Percentiles rank a stretch among this genome's conserved stretches.
Evolutionary conservation across 352 stramenopile species (phyloP).

Genomic region (Aphanomyces euteiches): DNA sequence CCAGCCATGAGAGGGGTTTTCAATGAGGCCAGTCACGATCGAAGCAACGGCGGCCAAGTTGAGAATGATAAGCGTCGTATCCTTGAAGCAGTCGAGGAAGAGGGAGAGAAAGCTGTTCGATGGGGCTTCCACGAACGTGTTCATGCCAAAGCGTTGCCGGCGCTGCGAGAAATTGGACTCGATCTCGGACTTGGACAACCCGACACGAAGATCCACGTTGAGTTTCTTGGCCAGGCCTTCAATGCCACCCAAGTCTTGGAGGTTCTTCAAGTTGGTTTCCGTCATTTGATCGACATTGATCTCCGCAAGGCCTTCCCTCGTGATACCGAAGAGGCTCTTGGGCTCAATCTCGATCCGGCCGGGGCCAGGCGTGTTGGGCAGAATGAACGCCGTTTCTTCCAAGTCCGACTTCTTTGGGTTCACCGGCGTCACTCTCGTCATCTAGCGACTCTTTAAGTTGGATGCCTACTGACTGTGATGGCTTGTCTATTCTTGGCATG

Average conservation of each 20-base stretch:
- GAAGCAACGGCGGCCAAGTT: conserved; percentile 84
- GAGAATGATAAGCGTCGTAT: conserved; percentile 88
- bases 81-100: conserved; percentile 85
- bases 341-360: conserved; percentile 4
- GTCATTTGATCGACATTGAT: conserved; percentile 83
- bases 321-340: conserved; percentile 66
- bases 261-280: conserved; percentile 57
- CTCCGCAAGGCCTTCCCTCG: conserved; percentile 56
- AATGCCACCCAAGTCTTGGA: conserved; percentile 59
- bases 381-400: neutral
- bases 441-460: neutral
- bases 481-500: no score
- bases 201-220: conserved; percentile 66
- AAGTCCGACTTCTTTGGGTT: neutral
- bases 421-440: conserved; percentile 11
- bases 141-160: conserved; percentile 53
- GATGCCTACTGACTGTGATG: no score
- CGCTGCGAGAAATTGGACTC: conserved; percentile 53
- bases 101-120: conserved; percentile 77
- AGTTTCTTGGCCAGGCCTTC: conserved; percentile 50
- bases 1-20: conserved; percentile 83
- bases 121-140: conserved; percentile 67
- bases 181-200: conserved; percentile 55
- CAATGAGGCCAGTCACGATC: conserved; percentile 72
- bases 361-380: neutral